A percentile compares a stretch with the other conserved stretches of the same genome.
These are phyloP conservation scores for Alternaria gaisen DNA, from an alignment of 2,329 filamentous ascomycete genomes.

Conservation along the genomic window DNA sequence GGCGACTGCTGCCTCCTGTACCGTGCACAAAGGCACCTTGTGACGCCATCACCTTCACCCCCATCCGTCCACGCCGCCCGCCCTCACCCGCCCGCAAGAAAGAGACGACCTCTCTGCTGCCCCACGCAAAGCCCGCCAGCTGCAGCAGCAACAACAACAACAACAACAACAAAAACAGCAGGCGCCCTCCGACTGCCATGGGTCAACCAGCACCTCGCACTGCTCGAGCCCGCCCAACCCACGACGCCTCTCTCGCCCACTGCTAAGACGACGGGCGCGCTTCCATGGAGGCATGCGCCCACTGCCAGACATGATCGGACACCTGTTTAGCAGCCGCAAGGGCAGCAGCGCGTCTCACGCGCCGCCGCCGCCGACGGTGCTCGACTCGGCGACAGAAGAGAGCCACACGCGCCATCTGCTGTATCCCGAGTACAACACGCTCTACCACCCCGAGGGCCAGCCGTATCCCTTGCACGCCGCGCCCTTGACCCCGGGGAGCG, in stretches of 20 bases:
- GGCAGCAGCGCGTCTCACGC: constrained; percentile 31
- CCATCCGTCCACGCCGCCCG: neutral
- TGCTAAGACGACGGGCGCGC: constrained; percentile 23
- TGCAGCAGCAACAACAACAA: neutral
- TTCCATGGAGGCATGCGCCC: constrained; percentile 28
- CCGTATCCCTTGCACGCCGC: constrained; percentile 46
- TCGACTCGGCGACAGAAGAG: constrained; percentile 53
- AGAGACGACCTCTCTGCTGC: neutral
- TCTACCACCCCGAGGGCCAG: constrained; percentile 49
- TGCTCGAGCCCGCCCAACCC: constrained; percentile 32
- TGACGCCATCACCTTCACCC: constrained; percentile 12
- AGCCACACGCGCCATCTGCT: constrained; percentile 53
- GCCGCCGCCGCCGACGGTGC: constrained; percentile 36
- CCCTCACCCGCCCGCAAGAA: neutral
- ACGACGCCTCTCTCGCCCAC: constrained; percentile 25
- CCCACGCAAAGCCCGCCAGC: neutral
- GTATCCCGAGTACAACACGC: constrained; percentile 50
- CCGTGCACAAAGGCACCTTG: constrained; percentile 1
- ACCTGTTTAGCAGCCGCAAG: constrained; percentile 52
- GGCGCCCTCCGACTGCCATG: constrained; percentile 35
- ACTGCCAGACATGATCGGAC: constrained; percentile 50
- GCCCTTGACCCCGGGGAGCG: constrained; percentile 41
- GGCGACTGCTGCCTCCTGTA: neutral
- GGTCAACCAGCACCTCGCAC: constrained; percentile 34
- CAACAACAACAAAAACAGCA: neutral